Base-by-base conservation (phyloP, 1,139 yeast species). In the Kazachstania sp. region DNA sequence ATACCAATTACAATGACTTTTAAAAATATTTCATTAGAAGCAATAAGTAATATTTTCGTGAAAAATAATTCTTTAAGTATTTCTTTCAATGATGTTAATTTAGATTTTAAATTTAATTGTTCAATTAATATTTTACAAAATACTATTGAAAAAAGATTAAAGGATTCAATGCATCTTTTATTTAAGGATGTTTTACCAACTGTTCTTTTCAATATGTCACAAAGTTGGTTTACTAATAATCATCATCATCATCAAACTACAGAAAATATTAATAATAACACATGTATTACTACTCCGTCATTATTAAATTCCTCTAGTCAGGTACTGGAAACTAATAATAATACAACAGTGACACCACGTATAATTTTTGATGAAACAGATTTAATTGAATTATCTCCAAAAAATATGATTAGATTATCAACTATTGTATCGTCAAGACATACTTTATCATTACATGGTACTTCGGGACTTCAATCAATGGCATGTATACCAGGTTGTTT, bases 351-450 rank as follows among this genome's bases (percentile, higher is more conserved):
- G 15, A 32, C 12, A 15, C 9, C 19, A 6, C 39, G 20, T 19
- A 29, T 5, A n/a, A 37, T 26, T 8, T 15, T 20, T 15, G 36
- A 32, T 32, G 19, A 32, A n/a, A 15, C 36, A 1, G 66, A 63
- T 44, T 45, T 60, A 23, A 60, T 56, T 20, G 77, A 75, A 48
- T 69, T 83, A 43, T 79, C 85, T 16, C 79, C 88, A 0, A 77
- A 83, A 1, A 86, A 85, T 59, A 76, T 87, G 71, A 73, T 80
- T 57, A 78, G 84, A 58, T 71, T 85, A 46, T 76, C 86, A 11
- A 75, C 85, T n/a, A 69, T 90, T 51, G 78, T 81, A 49, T 79
- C 83, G 29, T 80, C 92, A 4, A 77, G 96, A 55, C 90, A 86
- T 54, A 86, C 97, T 0, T 71, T 90, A 51, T 78, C 83, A 18